phyloP scores from a whole-genome alignment of 1,284 basidiomycete species.

The Erythrobasidium hasegawianum region DNA sequence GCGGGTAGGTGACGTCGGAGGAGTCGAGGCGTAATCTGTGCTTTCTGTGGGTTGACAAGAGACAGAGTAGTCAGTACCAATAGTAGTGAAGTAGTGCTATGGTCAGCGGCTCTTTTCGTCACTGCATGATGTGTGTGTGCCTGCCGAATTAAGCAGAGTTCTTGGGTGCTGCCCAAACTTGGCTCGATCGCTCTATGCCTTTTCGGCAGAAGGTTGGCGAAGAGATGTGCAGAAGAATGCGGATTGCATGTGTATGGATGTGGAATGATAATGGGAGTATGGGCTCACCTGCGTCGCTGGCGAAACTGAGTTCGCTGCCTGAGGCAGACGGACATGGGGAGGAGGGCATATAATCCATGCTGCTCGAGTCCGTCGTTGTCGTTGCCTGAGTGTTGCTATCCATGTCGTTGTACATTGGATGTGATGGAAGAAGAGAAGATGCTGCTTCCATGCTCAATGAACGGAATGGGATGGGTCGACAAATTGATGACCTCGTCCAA shows the following conservation, averaged over 20 bases:
- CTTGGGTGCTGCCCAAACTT: not conserved
- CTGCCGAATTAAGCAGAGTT: not conserved
- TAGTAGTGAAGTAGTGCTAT: not conserved
- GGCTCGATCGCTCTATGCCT: not conserved
- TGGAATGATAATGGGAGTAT: not conserved
- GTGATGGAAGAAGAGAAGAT: not conserved
- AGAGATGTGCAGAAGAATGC: conserved; percentile 1
- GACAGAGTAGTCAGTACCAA: not conserved
- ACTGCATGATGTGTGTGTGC: not conserved
- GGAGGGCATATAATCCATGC: not conserved
- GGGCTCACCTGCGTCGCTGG: conserved; percentile 29
- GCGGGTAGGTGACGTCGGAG: conserved; percentile 28
- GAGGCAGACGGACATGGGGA: conserved; percentile 18
- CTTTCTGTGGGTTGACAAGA: not conserved
- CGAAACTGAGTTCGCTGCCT: conserved; percentile 30
- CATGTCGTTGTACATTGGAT: not conserved
- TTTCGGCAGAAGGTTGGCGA: conserved; percentile 4
- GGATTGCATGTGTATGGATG: not conserved
- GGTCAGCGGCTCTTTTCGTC: not conserved
- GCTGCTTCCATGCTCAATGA: not conserved
- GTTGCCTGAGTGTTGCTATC: not conserved
- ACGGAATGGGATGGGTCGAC: not conserved
- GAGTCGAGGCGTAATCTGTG: conserved; percentile 25
- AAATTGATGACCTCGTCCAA: not conserved
- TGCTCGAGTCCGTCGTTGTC: conserved; percentile 4